These are phyloP conservation scores for Xylariaceae sp. DNA, from an alignment of 2,329 filamentous ascomycete genomes.

Conservation along the genomic window DNA sequence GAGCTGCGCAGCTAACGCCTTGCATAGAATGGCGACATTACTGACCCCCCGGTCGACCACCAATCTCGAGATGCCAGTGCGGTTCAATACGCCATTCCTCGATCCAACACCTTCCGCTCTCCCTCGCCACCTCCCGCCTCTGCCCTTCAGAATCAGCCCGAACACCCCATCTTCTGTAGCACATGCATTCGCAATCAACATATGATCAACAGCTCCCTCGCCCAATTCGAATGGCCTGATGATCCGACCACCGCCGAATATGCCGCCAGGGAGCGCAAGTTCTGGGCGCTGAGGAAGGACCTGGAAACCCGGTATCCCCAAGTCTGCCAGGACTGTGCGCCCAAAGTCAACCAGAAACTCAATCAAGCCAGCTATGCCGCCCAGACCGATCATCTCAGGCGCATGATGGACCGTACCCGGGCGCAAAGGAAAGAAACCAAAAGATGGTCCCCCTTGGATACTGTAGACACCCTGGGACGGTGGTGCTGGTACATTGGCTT, in stretches of 20 bases:
- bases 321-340: conserved; percentile 77
- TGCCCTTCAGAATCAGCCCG: conserved; percentile 27
- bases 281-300: conserved; percentile 65
- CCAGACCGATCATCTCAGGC: conserved; percentile 73
- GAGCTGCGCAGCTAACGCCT: conserved; percentile 1
- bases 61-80: conserved; percentile 41
- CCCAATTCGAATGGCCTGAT: conserved; percentile 72
- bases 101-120: conserved; percentile 29
- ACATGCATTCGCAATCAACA: conserved; percentile 87
- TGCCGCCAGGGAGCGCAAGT: conserved; percentile 61
- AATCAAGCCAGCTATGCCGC: conserved; percentile 72
- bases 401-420: conserved; percentile 66
- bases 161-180: conserved; percentile 58
- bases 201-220: conserved; percentile 69
- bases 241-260: conserved; percentile 66
- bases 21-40: conserved; percentile 75
- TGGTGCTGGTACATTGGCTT: conserved; percentile 47
- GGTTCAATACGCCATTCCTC: conserved; percentile 46
- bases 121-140: conserved; percentile 29
- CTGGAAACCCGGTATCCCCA: conserved; percentile 85
- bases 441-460: conserved; percentile 39
- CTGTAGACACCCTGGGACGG: conserved; percentile 39
- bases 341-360: conserved; percentile 66
- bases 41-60: conserved; percentile 71
- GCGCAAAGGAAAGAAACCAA: conserved; percentile 41